Percentiles rank a stretch among this genome's conserved stretches.
These are phyloP conservation scores for Aspergillus homomorphus DNA, from an alignment of 495 filamentous ascomycete species.

Conservation along the genomic window DNA sequence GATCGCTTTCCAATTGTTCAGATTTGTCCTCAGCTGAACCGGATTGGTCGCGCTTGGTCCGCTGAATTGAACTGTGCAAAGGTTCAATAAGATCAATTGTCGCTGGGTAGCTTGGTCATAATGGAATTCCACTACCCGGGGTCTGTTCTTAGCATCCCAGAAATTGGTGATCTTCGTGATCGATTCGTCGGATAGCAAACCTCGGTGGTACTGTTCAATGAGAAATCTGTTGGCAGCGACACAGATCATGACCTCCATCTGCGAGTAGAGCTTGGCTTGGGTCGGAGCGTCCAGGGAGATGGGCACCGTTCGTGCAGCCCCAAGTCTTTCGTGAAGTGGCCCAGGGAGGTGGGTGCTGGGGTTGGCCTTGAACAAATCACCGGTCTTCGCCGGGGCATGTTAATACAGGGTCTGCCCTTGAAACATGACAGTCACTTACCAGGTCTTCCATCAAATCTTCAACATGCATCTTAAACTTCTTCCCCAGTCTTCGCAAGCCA, in stretches of 20 bases:
- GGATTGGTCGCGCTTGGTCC: slow-evolving; percentile 38
- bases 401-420: neutral
- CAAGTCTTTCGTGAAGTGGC: slow-evolving; percentile 14
- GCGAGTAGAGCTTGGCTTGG: slow-evolving; percentile 53
- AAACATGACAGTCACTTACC: slow-evolving; percentile 27
- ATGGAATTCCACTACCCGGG: slow-evolving; percentile 53
- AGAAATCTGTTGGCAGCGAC: slow-evolving; percentile 51
- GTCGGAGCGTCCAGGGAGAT: slow-evolving; percentile 43
- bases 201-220: slow-evolving; percentile 41
- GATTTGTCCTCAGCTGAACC: slow-evolving; percentile 43
- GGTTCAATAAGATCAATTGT: slow-evolving; percentile 49
- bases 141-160: slow-evolving; percentile 52
- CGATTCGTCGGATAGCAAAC: slow-evolving; percentile 45
- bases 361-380: slow-evolving; percentile 21
- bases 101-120: slow-evolving; percentile 57
- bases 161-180: slow-evolving; percentile 42
- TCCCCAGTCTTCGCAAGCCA: slow-evolving; percentile 37
- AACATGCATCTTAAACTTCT: slow-evolving; percentile 47
- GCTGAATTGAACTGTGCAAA: slow-evolving; percentile 47
- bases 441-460: slow-evolving; percentile 45
- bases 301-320: slow-evolving; percentile 26
- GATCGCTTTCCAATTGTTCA: slow-evolving; percentile 51
- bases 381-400: slow-evolving; percentile 16
- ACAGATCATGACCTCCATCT: slow-evolving; percentile 55
- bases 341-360: slow-evolving; percentile 13